phyloP scores from a whole-genome alignment of 2,329 filamentous ascomycete species.

The Penicillium sp. region DNA sequence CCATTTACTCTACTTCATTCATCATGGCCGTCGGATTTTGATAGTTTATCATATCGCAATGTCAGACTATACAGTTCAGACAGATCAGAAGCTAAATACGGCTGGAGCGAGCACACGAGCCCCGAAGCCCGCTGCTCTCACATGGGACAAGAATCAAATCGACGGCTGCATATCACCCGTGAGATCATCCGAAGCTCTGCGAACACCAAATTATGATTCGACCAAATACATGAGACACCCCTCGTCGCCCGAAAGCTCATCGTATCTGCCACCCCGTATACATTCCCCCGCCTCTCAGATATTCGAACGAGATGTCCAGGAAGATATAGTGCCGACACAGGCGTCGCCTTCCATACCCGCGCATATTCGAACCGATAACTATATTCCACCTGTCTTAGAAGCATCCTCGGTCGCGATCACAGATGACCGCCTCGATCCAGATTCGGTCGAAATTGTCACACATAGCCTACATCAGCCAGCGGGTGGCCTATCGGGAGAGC shows the following conservation, averaged over 20 bases:
- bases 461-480: constrained; percentile 82
- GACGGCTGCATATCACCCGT: constrained; percentile 17
- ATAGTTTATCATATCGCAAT: constrained; percentile 2
- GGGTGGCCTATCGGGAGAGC: constrained; percentile 40
- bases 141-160: constrained; percentile 11
- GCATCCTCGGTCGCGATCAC: constrained; percentile 92
- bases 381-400: constrained; percentile 87
- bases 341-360: constrained; percentile 83
- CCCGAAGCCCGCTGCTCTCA: constrained; percentile 20
- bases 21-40: constrained; percentile 19
- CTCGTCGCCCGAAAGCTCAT: constrained; percentile 64
- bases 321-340: constrained; percentile 65
- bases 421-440: constrained; percentile 77
- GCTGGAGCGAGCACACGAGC: constrained; percentile 12
- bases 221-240: constrained; percentile 44
- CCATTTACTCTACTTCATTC: constrained; percentile 1
- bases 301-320: constrained; percentile 93
- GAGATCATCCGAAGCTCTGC: constrained; percentile 26
- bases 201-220: constrained; percentile 20
- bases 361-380: constrained; percentile 91
- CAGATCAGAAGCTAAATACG: constrained; percentile 11
- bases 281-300: constrained; percentile 79
- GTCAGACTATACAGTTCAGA: constrained; percentile 10
- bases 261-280: constrained; percentile 68
- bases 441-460: constrained; percentile 89